These are phyloP conservation scores for Ogataea thermomethanolica DNA, from an alignment of 805 yeast species.

Conservation along the genomic window DNA sequence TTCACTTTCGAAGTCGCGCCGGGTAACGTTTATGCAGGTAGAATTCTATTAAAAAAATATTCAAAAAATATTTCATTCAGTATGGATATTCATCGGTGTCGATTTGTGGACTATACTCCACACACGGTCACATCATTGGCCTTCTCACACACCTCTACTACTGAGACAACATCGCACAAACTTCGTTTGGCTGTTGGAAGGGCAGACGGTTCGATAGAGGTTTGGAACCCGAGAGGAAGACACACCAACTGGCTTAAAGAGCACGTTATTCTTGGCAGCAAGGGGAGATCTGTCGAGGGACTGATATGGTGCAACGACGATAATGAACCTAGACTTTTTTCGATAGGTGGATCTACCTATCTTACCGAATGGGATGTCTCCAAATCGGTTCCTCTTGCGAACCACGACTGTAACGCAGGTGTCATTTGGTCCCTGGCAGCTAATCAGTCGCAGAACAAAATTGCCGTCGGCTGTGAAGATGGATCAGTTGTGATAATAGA, in stretches of 20 bases:
- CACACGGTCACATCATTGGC: conserved; percentile 78
- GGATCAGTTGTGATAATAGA: conserved; percentile 84
- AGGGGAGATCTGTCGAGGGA: conserved; percentile 85
- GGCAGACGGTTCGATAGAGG: conserved; percentile 90
- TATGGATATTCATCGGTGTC: conserved; percentile 84
- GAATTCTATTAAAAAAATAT: conserved; percentile 1
- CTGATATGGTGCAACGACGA: conserved; percentile 66
- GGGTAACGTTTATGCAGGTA: conserved; percentile 1
- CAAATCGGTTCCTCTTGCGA: conserved; percentile 66
- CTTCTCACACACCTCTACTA: conserved; percentile 60
- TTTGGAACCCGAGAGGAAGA: conserved; percentile 73
- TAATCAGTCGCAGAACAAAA: conserved; percentile 53
- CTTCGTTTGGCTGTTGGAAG: conserved; percentile 87
- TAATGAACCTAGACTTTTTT: conserved; percentile 65
- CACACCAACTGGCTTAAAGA: conserved; percentile 80
- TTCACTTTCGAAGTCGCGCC: neutral
- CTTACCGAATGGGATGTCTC: conserved; percentile 89
- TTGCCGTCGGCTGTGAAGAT: conserved; percentile 94
- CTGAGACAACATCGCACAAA: conserved; percentile 45
- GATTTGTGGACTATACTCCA: conserved; percentile 87
- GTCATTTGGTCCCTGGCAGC: conserved; percentile 86
- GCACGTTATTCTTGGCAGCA: conserved; percentile 66
- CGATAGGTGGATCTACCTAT: conserved; percentile 90
- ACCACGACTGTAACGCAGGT: conserved; percentile 90
- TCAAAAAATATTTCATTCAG: conserved; percentile 5